Evolutionary conservation across 768 basidiomycete species (phyloP).

Genomic region (Clathrus columnatus): DNA sequence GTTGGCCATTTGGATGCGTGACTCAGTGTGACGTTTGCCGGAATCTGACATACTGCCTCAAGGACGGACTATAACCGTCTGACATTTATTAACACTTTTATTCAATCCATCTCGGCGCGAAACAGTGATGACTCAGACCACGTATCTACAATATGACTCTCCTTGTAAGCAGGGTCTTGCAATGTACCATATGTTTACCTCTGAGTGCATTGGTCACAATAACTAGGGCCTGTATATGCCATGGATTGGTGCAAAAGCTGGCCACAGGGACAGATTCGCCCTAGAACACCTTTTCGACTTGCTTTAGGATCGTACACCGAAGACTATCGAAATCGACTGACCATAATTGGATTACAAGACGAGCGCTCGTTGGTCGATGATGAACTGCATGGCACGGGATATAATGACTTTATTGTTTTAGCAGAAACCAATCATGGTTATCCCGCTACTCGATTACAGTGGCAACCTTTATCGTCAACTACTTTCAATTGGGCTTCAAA

Average conservation of each 20-base stretch:
- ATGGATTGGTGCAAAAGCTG: slow-evolving; percentile 85
- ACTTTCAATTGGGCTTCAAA: slow-evolving; percentile 64
- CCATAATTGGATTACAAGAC: slow-evolving; percentile 70
- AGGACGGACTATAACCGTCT: too few species aligned
- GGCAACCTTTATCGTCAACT: slow-evolving; percentile 73
- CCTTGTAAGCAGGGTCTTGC: slow-evolving; percentile 50
- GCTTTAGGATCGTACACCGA: slow-evolving; percentile 82
- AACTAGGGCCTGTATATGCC: slow-evolving; percentile 74
- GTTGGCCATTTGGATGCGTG: too few species aligned
- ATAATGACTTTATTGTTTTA: slow-evolving; percentile 74
- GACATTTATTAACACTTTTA: too few species aligned
- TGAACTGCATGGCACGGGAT: slow-evolving; percentile 46
- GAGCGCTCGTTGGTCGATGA: slow-evolving; percentile 84
- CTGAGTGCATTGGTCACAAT: not conserved
- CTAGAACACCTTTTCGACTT: slow-evolving; percentile 72
- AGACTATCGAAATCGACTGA: slow-evolving; percentile 75
- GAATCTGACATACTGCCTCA: too few species aligned
- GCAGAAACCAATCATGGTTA: slow-evolving; percentile 83
- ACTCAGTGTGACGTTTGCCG: too few species aligned
- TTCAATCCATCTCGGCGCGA: too few species aligned
- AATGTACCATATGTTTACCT: slow-evolving; percentile 5
- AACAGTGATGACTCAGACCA: slow-evolving; percentile 53
- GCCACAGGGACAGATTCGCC: slow-evolving; percentile 61
- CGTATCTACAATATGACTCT: slow-evolving; percentile 74
- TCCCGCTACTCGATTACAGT: slow-evolving; percentile 87